A percentile compares a stretch with the other conserved stretches of the same genome.
phyloP scores from a whole-genome alignment of 2,329 filamentous ascomycete species.

The Camillea tinctor region DNA sequence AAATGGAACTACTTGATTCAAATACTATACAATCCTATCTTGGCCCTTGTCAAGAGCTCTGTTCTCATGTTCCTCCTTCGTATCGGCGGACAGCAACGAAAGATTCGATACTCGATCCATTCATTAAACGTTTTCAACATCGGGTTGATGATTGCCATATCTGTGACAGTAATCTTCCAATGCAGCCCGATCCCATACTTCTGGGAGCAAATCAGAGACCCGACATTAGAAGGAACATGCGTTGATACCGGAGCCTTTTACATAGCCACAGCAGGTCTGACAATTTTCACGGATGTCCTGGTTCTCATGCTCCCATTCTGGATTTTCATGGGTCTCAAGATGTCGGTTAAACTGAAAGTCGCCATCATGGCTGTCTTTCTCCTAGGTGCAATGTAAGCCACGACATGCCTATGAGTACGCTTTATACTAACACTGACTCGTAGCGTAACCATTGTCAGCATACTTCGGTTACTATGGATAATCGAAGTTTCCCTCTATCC shows the following conservation, averaged over 20 bases:
- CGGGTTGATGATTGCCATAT: constrained; percentile 20
- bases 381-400: constrained; percentile 33
- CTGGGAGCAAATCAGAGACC: constrained; percentile 27
- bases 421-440: neutral
- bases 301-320: constrained; percentile 39
- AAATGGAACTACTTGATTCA: constrained; percentile 39
- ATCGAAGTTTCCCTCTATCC: neutral
- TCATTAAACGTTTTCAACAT: constrained; percentile 36
- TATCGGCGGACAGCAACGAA: constrained; percentile 37
- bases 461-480: constrained; percentile 29
- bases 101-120: constrained; percentile 32
- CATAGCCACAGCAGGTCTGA: constrained; percentile 36
- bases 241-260: constrained; percentile 33
- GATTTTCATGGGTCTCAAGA: constrained; percentile 41
- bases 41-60: constrained; percentile 45
- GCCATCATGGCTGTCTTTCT: constrained; percentile 41
- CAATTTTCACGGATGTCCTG: constrained; percentile 42
- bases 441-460: constrained; percentile 37
- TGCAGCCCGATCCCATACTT: constrained; percentile 36
- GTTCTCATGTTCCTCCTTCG: constrained; percentile 46
- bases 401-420: constrained; percentile 18
- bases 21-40: constrained; percentile 45
- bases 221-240: constrained; percentile 27
- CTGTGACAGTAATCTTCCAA: constrained; percentile 39
- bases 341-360: constrained; percentile 37